A percentile compares a stretch with the other conserved stretches of the same genome.
Conservation (phyloP, 176 grass and related monocot genomes). For the Musa beccarii region DNA sequence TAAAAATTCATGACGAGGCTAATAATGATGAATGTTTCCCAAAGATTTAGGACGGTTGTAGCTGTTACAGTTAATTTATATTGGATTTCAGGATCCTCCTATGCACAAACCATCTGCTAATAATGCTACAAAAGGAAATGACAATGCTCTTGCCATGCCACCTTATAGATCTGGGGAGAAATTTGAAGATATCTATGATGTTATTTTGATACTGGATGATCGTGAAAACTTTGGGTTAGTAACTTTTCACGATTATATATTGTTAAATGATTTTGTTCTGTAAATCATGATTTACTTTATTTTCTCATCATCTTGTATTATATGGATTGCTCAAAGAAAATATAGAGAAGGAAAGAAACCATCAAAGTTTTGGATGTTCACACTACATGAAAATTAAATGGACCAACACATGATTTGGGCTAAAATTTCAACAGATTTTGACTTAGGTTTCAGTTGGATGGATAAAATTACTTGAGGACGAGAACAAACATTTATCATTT, state of each 20-base stretch:
- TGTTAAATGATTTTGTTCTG: neutral
- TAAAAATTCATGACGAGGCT: neutral
- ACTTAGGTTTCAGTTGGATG: too few species aligned
- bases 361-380: neutral
- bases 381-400: too few species aligned
- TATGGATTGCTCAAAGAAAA: neutral
- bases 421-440: too few species aligned
- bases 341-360: neutral
- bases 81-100: conserved; percentile 36
- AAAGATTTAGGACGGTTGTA: neutral
- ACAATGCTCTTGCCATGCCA: conserved; percentile 60
- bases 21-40: neutral
- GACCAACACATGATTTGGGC: too few species aligned
- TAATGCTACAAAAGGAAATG: conserved; percentile 11
- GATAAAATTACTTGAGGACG: too few species aligned
- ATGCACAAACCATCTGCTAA: conserved; percentile 28
- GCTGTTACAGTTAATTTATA: neutral
- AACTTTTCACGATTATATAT: neutral
- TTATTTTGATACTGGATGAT: conserved; percentile 80
- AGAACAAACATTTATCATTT: too few species aligned
- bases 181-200: conserved; percentile 73
- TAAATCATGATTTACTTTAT: neutral
- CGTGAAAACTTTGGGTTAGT: conserved; percentile 84
- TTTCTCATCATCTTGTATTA: neutral
- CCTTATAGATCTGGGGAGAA: conserved; percentile 43